Evolutionary conservation across 1,284 basidiomycete species (phyloP), one percentile per base, ranked within the genome.

Genomic region (Cystobasidium sp.): DNA sequence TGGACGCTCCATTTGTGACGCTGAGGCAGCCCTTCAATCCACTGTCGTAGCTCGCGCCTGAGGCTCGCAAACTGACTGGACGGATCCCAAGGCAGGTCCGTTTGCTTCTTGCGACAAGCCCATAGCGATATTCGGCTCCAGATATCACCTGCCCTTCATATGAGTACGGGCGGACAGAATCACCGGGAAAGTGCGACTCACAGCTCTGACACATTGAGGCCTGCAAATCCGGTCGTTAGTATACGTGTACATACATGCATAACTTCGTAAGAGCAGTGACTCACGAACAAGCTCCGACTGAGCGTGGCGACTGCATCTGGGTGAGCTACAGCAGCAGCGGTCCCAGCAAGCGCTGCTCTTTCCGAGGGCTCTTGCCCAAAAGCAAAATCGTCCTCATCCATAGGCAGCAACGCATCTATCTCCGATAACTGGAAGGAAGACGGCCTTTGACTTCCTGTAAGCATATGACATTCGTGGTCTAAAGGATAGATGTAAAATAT

Each of bases 1-100:
- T 56, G 53, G 6, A 56, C 53, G n/a, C 53, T 56, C 53, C 53
- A 56, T 56, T 56, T 56, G 53, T 56, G 53, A 22, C 53, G 24
- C 22, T 22, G 53, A 6, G 53, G 53, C 12, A 56, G 53, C 18
- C 53, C 53, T 9, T 31, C 53, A 5, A 56, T 56, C 53, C 53
- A 56, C 22, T 56, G 53, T 10, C 53, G 53, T 37, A 56, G 24
- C 24, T 56, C 53, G 24, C 20, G 24, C 14, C 53, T 9, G 1
- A 56, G 53, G 18, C 53, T 7, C 3, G 53, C 53, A n/a, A 56
- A 56, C 39, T 56, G 53, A 37, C 53, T 56, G 6, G 53, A 24
- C 24, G 53, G 53, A 6, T 56, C 53, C 53, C 53, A 56, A 14
- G 53, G 53, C 3, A 56, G 24, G 24, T 56, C 53, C 24, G 39